These are phyloP conservation scores for Rhynchosporium graminicola DNA, from an alignment of 2,329 filamentous ascomycete genomes.

Conservation along the genomic window DNA sequence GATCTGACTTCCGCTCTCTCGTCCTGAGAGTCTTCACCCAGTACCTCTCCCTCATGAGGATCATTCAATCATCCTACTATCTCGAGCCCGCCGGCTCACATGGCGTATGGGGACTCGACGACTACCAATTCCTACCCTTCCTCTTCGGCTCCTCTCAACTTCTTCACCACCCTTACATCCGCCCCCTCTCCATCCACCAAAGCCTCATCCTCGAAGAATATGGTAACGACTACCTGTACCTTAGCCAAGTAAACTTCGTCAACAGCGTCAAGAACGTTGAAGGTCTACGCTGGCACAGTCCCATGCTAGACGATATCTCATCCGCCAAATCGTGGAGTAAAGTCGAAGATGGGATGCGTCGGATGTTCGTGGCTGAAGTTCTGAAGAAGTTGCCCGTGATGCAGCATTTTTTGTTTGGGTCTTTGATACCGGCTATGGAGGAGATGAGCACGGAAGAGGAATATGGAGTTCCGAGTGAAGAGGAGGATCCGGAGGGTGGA, in stretches of 20 bases:
- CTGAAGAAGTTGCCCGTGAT: slow-evolving; percentile 93
- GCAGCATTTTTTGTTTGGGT: slow-evolving; percentile 97
- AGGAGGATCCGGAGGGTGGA: slow-evolving; percentile 53
- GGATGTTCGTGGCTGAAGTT: slow-evolving; percentile 95
- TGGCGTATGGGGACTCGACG: slow-evolving; percentile 96
- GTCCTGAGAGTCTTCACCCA: slow-evolving; percentile 77
- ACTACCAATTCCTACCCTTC: slow-evolving; percentile 96
- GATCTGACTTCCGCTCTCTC: slow-evolving; percentile 69
- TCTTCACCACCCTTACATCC: slow-evolving; percentile 79
- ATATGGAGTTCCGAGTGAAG: slow-evolving; percentile 48
- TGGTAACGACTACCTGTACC: slow-evolving; percentile 79
- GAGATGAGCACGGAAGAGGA: slow-evolving; percentile 74
- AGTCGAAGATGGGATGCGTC: slow-evolving; percentile 91
- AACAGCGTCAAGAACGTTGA: slow-evolving; percentile 96
- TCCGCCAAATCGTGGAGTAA: slow-evolving; percentile 87
- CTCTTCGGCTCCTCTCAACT: slow-evolving; percentile 92
- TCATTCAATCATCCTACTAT: slow-evolving; percentile 89
- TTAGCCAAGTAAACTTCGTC: slow-evolving; percentile 90
- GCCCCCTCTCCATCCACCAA: slow-evolving; percentile 81
- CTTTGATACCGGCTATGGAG: slow-evolving; percentile 74
- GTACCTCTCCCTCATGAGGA: slow-evolving; percentile 85
- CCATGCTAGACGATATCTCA: slow-evolving; percentile 98
- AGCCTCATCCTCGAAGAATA: slow-evolving; percentile 85
- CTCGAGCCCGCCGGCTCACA: slow-evolving; percentile 96
- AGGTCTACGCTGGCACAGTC: slow-evolving; percentile 91